Percentiles rank a stretch among this genome's conserved stretches.
phyloP scores from a whole-genome alignment of 1,284 basidiomycete species.

The Sanguinoderma infundibulare region DNA sequence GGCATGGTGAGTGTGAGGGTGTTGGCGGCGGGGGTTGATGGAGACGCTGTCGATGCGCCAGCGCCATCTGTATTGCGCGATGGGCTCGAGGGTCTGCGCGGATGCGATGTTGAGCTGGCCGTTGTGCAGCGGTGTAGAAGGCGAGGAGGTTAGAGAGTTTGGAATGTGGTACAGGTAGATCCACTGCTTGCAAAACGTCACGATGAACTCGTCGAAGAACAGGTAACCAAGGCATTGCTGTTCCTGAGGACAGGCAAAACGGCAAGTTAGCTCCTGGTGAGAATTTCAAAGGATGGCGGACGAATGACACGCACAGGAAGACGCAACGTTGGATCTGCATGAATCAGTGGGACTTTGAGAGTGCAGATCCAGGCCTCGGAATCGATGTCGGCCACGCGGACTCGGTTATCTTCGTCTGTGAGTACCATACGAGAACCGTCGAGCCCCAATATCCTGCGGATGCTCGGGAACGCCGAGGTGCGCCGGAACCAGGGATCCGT shows the following conservation, averaged over 20 bases:
- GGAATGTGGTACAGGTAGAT: constrained; percentile 32
- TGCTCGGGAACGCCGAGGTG: constrained; percentile 25
- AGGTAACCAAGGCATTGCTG: constrained; percentile 41
- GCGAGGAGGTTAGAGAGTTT: constrained; percentile 3
- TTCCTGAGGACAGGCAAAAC: constrained; percentile 21
- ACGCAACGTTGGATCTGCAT: constrained; percentile 29
- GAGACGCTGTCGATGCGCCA: constrained; percentile 59
- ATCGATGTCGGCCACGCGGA: constrained; percentile 28
- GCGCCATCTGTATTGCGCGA: constrained; percentile 51
- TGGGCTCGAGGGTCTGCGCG: constrained; percentile 40
- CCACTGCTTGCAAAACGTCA: constrained; percentile 36
- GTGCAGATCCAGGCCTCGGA: constrained; percentile 19
- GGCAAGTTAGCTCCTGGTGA: background rate
- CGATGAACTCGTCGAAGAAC: constrained; percentile 32
- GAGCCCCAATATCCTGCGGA: constrained; percentile 23
- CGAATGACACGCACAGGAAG: constrained; percentile 6
- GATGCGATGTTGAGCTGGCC: background rate
- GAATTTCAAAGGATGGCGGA: too few relatives aligned
- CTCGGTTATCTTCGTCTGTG: constrained; percentile 23
- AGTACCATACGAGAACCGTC: constrained; percentile 28
- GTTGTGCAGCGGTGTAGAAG: background rate
- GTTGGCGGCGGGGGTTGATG: constrained; percentile 35
- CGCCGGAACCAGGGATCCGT: constrained; percentile 15
- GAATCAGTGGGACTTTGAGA: constrained; percentile 26
- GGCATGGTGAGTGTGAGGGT: constrained; percentile 26